Percentiles rank a stretch among this genome's conserved stretches.
Conservation (phyloP, 768 basidiomycete species). For the Agrocybe praecox region DNA sequence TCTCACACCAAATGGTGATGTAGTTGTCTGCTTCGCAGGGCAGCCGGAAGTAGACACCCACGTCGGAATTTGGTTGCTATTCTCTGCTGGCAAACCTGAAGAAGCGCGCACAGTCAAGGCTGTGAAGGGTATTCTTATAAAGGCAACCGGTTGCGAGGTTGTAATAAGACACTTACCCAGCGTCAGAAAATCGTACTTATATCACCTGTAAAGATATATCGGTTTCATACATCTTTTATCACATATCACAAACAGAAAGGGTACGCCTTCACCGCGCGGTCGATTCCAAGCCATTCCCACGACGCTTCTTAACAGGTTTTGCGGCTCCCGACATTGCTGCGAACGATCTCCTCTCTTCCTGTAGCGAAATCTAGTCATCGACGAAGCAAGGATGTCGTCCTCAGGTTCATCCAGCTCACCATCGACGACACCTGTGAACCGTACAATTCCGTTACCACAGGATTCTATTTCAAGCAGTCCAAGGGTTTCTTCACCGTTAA, state of each 20-base stretch:
- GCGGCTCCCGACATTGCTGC: background rate
- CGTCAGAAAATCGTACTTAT: background rate
- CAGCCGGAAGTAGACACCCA: background rate
- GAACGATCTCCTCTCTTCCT: background rate
- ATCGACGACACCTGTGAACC: conserved; percentile 16
- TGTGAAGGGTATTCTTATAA: background rate
- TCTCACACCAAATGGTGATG: background rate
- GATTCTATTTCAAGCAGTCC: conserved; percentile 8
- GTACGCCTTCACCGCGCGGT: background rate
- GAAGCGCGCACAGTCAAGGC: background rate
- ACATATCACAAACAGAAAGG: background rate
- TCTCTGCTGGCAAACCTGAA: background rate
- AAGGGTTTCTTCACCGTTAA: conserved; percentile 16
- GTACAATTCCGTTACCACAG: conserved; percentile 11
- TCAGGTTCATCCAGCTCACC: conserved; percentile 7
- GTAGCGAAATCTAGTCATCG: background rate
- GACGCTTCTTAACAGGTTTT: conserved; percentile 1
- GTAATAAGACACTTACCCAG: background rate
- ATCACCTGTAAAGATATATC: background rate
- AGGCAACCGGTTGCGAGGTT: background rate
- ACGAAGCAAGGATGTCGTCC: background rate
- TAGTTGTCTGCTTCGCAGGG: background rate
- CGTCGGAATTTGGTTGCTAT: background rate
- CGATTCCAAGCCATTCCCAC: conserved; percentile 5
- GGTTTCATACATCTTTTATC: background rate